Percentiles rank a stretch among this genome's conserved stretches.
Evolutionary conservation across 129 eudicot species (phyloP).

Genomic region (Flaveria ramosissima): DNA sequence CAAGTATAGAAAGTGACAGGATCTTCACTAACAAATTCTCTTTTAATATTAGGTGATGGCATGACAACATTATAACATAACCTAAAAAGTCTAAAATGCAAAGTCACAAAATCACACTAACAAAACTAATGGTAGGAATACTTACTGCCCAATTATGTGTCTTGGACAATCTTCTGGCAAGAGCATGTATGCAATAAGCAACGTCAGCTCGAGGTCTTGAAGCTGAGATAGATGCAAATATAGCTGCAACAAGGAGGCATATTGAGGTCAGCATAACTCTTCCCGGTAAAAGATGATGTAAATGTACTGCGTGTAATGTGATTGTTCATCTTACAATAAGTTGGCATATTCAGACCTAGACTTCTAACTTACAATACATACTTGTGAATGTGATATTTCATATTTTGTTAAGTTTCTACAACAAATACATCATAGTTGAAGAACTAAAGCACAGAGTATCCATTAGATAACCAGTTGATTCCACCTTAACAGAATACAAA

Average conservation of each 20-base stretch:
- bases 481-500: conserved; percentile 6
- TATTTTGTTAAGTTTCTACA: not conserved
- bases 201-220: conserved; percentile 97
- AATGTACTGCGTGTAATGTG: conserved; percentile 1
- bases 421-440: conserved; percentile 13
- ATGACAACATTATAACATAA: conserved; percentile 3
- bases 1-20: conserved; percentile 10
- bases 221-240: conserved; percentile 89
- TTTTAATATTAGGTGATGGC: not conserved
- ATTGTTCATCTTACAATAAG: not conserved
- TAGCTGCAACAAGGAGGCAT: conserved; percentile 52
- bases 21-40: conserved; percentile 6
- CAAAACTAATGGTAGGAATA: conserved; percentile 20
- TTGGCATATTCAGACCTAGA: not conserved
- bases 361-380: not conserved
- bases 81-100: conserved; percentile 3
- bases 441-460: not conserved
- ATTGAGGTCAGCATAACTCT: conserved; percentile 11
- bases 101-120: conserved; percentile 21
- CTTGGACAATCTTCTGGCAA: conserved; percentile 86
- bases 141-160: conserved; percentile 98
- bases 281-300: not conserved
- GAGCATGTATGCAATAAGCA: conserved; percentile 98
- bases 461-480: not conserved
- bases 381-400: not conserved